These are phyloP conservation scores for Phytophthora litchii DNA, from an alignment of 352 stramenopile genomes.

Conservation along the genomic window DNA sequence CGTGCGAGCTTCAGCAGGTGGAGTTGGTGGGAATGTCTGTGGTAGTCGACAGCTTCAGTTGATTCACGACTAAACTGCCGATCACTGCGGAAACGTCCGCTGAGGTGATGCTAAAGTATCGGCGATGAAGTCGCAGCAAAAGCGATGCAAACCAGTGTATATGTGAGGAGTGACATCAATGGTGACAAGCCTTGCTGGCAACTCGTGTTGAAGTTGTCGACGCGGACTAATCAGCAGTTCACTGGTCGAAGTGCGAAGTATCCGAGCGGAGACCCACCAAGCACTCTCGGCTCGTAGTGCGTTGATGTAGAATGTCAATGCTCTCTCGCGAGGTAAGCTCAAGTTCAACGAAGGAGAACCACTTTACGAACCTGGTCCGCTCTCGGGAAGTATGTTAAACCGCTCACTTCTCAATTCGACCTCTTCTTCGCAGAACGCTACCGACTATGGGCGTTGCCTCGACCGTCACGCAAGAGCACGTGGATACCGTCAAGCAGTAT, in stretches of 20 bases:
- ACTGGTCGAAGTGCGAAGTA: not conserved
- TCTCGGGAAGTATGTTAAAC: not conserved
- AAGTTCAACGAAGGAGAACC: slow-evolving; percentile 23
- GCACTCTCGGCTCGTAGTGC: not conserved
- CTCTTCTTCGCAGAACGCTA: not conserved
- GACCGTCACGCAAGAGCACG: slow-evolving; percentile 38
- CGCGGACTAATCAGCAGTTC: slow-evolving; percentile 11
- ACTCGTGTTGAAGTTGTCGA: slow-evolving; percentile 10
- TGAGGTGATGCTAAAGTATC: no score
- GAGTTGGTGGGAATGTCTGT: no score
- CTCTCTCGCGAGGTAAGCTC: not conserved
- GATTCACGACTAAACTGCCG: no score
- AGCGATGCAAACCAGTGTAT: not conserved
- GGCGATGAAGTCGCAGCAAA: no score
- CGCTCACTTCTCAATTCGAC: slow-evolving; percentile 23
- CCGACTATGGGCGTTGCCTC: slow-evolving; percentile 39
- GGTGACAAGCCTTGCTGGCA: slow-evolving; percentile 4
- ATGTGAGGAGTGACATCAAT: no score
- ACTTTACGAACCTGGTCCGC: slow-evolving; percentile 19
- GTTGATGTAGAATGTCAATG: not conserved
- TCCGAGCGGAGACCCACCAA: not conserved
- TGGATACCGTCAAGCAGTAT: slow-evolving; percentile 53
- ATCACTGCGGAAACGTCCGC: no score
- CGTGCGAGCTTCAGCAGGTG: no score
- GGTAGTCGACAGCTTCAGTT: no score